Evolutionary conservation across 768 basidiomycete species (phyloP).

Genomic region (Lactarius evosmus): DNA sequence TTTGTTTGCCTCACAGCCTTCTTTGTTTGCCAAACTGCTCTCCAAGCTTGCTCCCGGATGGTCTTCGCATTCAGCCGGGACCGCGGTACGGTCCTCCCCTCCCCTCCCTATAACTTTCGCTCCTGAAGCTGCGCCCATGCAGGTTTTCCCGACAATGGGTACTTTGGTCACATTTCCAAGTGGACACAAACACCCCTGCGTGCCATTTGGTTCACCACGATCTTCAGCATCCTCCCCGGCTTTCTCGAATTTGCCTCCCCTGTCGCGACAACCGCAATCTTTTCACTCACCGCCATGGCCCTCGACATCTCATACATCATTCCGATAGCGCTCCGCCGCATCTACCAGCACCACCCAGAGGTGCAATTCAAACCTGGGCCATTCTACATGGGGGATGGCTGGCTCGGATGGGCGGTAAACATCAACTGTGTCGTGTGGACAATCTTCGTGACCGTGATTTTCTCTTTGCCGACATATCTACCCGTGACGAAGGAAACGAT

Average conservation of each 20-base stretch:
- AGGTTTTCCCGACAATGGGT: constrained; percentile 74
- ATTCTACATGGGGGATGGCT: constrained; percentile 76
- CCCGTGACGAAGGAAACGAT: constrained; percentile 72
- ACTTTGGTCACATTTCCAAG: constrained; percentile 65
- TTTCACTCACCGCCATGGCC: constrained; percentile 76
- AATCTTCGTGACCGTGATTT: constrained; percentile 64
- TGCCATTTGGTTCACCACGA: constrained; percentile 70
- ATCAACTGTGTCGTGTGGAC: constrained; percentile 67
- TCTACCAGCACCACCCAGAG: constrained; percentile 70
- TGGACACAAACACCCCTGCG: constrained; percentile 71
- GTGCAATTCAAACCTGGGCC: constrained; percentile 84
- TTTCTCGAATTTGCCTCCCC: constrained; percentile 75
- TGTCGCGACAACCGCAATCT: constrained; percentile 75
- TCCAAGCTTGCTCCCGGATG: constrained; percentile 80
- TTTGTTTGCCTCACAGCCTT: constrained; percentile 85
- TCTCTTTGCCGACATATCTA: constrained; percentile 63
- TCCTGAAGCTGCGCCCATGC: no score
- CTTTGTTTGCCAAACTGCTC: constrained; percentile 76
- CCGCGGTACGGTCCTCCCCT: constrained; percentile 44
- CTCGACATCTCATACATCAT: constrained; percentile 79
- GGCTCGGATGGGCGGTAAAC: constrained; percentile 60
- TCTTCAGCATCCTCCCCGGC: constrained; percentile 65
- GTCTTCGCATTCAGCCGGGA: constrained; percentile 85
- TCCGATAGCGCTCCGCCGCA: constrained; percentile 70
- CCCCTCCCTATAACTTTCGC: no score